Evolutionary conservation across 2,329 filamentous ascomycete species (phyloP).

Genomic region (Teratosphaeria pseudoeucalypti): DNA sequence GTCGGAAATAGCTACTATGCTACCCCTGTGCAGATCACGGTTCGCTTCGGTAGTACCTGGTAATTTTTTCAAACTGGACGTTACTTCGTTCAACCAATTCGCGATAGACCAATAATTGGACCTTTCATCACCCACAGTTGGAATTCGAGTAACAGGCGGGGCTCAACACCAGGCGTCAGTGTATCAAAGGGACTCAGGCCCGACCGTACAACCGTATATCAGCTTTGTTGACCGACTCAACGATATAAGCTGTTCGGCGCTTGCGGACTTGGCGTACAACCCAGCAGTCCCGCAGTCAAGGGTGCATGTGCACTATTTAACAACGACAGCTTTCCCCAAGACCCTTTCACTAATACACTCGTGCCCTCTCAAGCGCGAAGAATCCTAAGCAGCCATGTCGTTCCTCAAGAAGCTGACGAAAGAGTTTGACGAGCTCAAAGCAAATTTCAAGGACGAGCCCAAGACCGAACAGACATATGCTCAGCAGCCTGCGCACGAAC

Average conservation of each 20-base stretch:
- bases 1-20: not conserved
- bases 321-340: not conserved
- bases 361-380: not conserved
- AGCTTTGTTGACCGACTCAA: not conserved
- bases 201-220: not conserved
- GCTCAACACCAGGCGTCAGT: too few relatives aligned
- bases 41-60: not conserved
- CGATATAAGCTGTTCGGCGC: not conserved
- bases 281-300: not conserved
- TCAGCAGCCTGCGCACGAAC: slow-evolving; percentile 3
- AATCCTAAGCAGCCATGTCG: slow-evolving; percentile 25
- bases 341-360: not conserved
- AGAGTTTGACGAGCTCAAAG: slow-evolving; percentile 32
- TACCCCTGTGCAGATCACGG: not conserved
- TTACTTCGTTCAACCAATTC: too few relatives aligned
- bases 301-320: not conserved
- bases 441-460: slow-evolving; percentile 22
- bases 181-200: too few relatives aligned
- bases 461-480: slow-evolving; percentile 23
- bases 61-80: not conserved
- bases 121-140: too few relatives aligned
- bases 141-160: too few relatives aligned
- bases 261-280: not conserved
- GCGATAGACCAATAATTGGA: too few relatives aligned
- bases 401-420: slow-evolving; percentile 39